Conservation (phyloP, 345 rosid genomes). For the Hibiscus tridactylites region DNA sequence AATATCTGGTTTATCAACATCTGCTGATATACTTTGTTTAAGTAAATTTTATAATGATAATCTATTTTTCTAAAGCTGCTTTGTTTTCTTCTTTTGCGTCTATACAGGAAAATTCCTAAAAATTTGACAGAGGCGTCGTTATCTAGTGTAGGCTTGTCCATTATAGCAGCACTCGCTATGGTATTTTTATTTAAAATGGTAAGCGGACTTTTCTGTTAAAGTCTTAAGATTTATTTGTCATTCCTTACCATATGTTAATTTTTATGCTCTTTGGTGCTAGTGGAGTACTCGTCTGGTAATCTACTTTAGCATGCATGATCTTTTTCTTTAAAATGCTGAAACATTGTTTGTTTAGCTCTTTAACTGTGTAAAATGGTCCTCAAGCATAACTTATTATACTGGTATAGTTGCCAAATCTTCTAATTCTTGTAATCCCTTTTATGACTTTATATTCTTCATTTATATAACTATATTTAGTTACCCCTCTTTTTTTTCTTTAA, state of each 20-base stretch:
- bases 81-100: background rate
- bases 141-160: slow-evolving; percentile 91
- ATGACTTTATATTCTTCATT: background rate
- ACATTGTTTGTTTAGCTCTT: background rate
- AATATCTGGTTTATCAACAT: too few relatives aligned
- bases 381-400: background rate
- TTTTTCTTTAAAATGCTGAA: background rate
- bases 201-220: slow-evolving; percentile 13
- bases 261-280: slow-evolving; percentile 96
- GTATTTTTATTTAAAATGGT: slow-evolving; percentile 97
- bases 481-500: background rate
- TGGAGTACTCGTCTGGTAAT: slow-evolving; percentile 96
- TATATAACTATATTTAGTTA: background rate
- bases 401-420: background rate
- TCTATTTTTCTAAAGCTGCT: background rate
- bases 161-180: slow-evolving; percentile 77
- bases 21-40: too few relatives aligned
- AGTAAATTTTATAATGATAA: background rate
- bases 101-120: slow-evolving; percentile 90
- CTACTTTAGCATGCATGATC: background rate
- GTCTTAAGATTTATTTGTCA: too few relatives aligned
- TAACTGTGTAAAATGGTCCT: background rate
- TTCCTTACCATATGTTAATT: too few relatives aligned
- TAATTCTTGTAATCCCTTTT: background rate
- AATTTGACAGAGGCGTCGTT: slow-evolving; percentile 96